Percentiles rank a stretch among this genome's conserved stretches.
These are phyloP conservation scores for Colletotrichum godetiae DNA, from an alignment of 2,329 filamentous ascomycete genomes.

Conservation along the genomic window DNA sequence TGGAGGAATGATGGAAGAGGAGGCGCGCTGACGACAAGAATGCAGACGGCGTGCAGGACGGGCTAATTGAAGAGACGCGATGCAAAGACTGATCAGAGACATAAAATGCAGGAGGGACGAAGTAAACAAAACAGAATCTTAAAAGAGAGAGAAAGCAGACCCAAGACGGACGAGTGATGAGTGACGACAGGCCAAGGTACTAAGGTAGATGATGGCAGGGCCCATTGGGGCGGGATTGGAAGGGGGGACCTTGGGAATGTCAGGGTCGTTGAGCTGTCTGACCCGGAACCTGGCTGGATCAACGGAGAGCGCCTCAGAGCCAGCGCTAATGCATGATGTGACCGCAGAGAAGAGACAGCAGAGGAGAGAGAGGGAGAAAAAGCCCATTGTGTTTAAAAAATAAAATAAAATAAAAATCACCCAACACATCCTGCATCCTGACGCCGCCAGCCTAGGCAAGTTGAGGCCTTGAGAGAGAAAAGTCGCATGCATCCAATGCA, in stretches of 20 bases:
- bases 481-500: constrained; percentile 24
- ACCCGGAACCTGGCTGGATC: constrained; percentile 1
- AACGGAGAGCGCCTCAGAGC: not conserved
- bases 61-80: constrained; percentile 7
- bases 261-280: constrained; percentile 26
- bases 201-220: constrained; percentile 18
- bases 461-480: constrained; percentile 18
- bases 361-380: not conserved
- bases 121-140: constrained; percentile 14
- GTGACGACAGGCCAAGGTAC: not conserved
- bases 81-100: constrained; percentile 10
- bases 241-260: constrained; percentile 34
- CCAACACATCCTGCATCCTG: constrained; percentile 11
- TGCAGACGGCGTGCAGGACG: constrained; percentile 25
- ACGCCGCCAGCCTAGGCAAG: constrained; percentile 9
- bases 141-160: not conserved
- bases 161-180: not conserved
- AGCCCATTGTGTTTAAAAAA: not conserved
- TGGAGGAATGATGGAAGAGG: constrained; percentile 33
- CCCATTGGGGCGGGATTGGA: constrained; percentile 18
- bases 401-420: no score
- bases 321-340: not conserved
- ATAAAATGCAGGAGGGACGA: constrained; percentile 10
- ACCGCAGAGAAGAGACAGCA: not conserved
- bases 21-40: constrained; percentile 33